Evolutionary conservation across 2,329 filamentous ascomycete species (phyloP).

Genomic region (Scedosporium boydii): DNA sequence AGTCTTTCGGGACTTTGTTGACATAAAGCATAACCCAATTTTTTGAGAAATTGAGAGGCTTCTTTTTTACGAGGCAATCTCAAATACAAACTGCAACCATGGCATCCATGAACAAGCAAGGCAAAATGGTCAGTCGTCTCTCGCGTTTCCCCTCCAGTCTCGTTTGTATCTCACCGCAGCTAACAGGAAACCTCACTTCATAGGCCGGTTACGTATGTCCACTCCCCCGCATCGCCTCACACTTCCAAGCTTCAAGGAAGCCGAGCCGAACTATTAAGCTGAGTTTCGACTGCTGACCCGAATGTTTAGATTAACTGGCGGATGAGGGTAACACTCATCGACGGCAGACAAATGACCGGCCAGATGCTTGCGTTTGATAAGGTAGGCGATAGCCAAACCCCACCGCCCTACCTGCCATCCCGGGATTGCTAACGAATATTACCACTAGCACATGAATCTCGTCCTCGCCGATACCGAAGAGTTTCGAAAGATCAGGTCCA

Average conservation of each 20-base stretch:
- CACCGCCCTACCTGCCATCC: background rate
- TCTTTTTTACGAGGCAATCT: slow-evolving; percentile 10
- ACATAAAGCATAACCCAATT: slow-evolving; percentile 16
- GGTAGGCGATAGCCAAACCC: slow-evolving; percentile 35
- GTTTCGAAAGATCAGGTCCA: slow-evolving; percentile 84
- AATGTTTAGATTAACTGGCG: slow-evolving; percentile 88
- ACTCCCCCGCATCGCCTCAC: background rate
- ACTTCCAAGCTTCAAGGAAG: background rate
- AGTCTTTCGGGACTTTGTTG: slow-evolving; percentile 3
- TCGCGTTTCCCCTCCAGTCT: slow-evolving; percentile 16
- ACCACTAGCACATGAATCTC: slow-evolving; percentile 86
- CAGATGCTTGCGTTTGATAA: slow-evolving; percentile 99
- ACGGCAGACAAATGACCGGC: slow-evolving; percentile 91
- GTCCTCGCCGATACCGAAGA: slow-evolving; percentile 98
- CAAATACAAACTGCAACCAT: slow-evolving; percentile 37
- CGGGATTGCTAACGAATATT: slow-evolving; percentile 3
- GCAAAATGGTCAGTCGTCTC: slow-evolving; percentile 84
- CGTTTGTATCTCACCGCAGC: background rate
- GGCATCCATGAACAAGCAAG: slow-evolving; percentile 73
- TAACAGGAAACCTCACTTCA: slow-evolving; percentile 4
- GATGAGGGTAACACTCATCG: slow-evolving; percentile 92
- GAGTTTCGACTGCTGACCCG: background rate
- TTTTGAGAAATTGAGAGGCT: slow-evolving; percentile 17
- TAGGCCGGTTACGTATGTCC: slow-evolving; percentile 61
- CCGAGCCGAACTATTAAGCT: background rate